phyloP scores from a whole-genome alignment of 805 yeast species.

The Starmerella riodocensis region DNA sequence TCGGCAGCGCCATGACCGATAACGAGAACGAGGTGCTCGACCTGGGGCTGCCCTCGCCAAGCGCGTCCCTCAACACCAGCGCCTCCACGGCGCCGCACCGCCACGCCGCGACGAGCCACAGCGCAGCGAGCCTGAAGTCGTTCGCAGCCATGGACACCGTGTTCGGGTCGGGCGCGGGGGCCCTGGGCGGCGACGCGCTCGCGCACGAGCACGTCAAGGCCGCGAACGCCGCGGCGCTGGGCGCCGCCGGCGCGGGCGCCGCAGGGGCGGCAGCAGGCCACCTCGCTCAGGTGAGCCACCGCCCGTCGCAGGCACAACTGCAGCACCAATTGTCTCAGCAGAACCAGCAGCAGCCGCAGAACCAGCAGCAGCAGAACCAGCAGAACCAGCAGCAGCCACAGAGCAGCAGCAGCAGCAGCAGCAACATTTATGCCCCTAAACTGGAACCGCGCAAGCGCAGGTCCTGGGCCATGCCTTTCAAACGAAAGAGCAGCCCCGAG shows the following conservation, averaged over 20 bases:
- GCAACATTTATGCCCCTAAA: not conserved
- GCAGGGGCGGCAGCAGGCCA: no score
- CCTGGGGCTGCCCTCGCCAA: conserved; percentile 3
- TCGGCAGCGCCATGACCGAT: conserved; percentile 22
- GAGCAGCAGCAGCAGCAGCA: not conserved
- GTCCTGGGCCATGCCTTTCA: conserved; percentile 36
- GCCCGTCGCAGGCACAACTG: not conserved
- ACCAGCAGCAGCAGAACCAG: not conserved
- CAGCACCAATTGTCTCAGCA: not conserved
- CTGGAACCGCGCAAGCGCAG: conserved; percentile 19
- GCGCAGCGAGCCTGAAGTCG: no score
- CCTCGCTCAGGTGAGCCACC: no score
- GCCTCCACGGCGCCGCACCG: not conserved
- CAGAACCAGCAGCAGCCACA: not conserved
- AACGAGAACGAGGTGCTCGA: conserved; percentile 4
- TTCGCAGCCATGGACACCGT: no score
- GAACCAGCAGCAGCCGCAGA: not conserved
- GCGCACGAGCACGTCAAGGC: no score
- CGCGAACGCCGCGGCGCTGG: no score
- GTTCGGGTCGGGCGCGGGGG: no score
- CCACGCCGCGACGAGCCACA: not conserved
- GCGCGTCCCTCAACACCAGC: not conserved
- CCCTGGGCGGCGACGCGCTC: no score
- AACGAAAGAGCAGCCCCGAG: conserved; percentile 23
- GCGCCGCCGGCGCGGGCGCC: no score